Base-by-base conservation (phyloP, 2,329 filamentous ascomycete genomes). In the Pyrenophora teres region DNA sequence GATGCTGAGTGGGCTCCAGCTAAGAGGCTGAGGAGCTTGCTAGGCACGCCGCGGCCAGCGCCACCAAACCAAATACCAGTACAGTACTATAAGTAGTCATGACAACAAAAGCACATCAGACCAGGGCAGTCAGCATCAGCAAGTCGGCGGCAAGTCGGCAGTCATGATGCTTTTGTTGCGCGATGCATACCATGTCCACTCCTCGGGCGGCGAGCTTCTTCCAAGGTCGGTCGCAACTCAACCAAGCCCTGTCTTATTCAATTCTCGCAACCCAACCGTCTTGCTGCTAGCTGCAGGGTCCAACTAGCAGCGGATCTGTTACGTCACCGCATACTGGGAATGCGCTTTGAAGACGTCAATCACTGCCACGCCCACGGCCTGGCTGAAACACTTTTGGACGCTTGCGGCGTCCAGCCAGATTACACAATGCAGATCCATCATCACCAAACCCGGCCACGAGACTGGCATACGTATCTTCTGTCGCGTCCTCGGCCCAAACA, bases 311-410 rank as follows among this genome's bases (percentile, higher is more conserved):
- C 49, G 45, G 30, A 43, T 50, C 44, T 27, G 19, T 56, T 65
- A 65, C 63, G 63, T 66, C 63, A 66, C 50, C 31, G 48, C 18
- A 36, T 44, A 35, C 32, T 47, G 54, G 43, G 42, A 51, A 43
- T 32, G 27, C 30, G 33, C 38, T 33, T 16, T 23, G 23, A 46
- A 54, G 23, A 50, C 47, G 52, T 47, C 46, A 52, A 56, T 62
- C 54, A 27, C 56, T 54, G 47, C 48, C 46, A 30, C 40, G 32
- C 23, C 15, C 4, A 37, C 36, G 7, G 19, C 30, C 39, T 33
- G 50, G 38, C 45, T 63, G 60, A 63, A 60, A 64, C 63, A 63
- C 43, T 41, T 50, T 10, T 52, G 46, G 56, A 60, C 51, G 62
- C 54, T 57, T 56, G 51, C 59, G 49, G 54, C 56, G 39, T 44